Percentiles rank a stretch among this genome's conserved stretches.
These are phyloP conservation scores for Podospora fimiseda DNA, from an alignment of 495 filamentous ascomycete genomes.

Conservation along the genomic window DNA sequence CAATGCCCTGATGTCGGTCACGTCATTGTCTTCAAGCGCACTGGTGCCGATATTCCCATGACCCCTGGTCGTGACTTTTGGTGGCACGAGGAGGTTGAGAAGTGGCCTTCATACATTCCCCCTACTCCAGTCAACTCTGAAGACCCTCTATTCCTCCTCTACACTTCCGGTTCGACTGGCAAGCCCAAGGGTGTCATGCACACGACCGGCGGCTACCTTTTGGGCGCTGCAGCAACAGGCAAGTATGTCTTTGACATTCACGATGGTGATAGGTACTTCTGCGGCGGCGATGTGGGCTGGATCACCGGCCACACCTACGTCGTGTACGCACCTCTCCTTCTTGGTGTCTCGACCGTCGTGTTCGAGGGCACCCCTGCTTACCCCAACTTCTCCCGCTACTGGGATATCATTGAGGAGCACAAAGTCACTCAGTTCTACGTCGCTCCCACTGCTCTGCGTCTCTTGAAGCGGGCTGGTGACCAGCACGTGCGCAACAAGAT, in stretches of 20 bases:
- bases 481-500: conserved; percentile 84
- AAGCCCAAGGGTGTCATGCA: conserved; percentile 99
- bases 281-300: conserved; percentile 97
- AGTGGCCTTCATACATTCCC: conserved; percentile 84
- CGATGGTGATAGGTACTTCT: conserved; percentile 88
- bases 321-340: conserved; percentile 88
- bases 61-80: conserved; percentile 84
- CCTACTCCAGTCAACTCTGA: conserved; percentile 86
- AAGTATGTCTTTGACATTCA: conserved; percentile 99
- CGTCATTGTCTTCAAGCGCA: conserved; percentile 90
- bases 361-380: conserved; percentile 98
- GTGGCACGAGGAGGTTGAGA: conserved; percentile 98
- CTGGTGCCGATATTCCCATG: conserved; percentile 87
- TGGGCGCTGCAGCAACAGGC: conserved; percentile 87
- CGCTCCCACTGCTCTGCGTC: conserved; percentile 84
- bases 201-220: conserved; percentile 88
- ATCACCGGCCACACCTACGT: conserved; percentile 99
- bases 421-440: conserved; percentile 98
- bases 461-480: conserved; percentile 92
- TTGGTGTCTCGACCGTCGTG: conserved; percentile 93
- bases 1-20: conserved; percentile 87
- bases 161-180: conserved; percentile 95
- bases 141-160: conserved; percentile 94
- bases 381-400: conserved; percentile 96
- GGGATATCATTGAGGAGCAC: conserved; percentile 95